Percentiles rank a stretch among this genome's conserved stretches.
Conservation (phyloP, 192 early-diverging fungal genomes). For the Kappamyces sp. region DNA sequence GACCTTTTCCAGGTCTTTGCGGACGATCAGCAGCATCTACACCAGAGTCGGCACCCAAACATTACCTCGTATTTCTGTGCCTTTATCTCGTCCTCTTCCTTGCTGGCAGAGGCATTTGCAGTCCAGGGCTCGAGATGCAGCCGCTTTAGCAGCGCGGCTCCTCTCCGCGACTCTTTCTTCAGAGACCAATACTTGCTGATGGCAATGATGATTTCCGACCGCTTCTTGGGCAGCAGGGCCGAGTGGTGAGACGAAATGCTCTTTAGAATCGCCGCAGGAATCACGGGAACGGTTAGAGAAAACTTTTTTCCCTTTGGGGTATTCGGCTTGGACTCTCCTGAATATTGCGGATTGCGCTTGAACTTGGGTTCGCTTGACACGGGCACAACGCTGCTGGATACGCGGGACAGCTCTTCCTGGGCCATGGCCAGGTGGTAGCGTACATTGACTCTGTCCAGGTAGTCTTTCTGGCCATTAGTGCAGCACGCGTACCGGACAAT, state of each 20-base stretch:
- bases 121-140: slow-evolving; percentile 97
- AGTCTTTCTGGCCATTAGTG: slow-evolving; percentile 29
- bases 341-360: neutral
- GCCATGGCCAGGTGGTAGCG: slow-evolving; percentile 17
- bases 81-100: slow-evolving; percentile 73
- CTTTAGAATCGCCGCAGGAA: slow-evolving; percentile 55
- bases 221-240: slow-evolving; percentile 7
- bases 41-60: neutral
- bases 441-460: slow-evolving; percentile 34
- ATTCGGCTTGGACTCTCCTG: neutral
- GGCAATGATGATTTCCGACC: slow-evolving; percentile 43
- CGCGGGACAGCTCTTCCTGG: neutral
- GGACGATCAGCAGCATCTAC: slow-evolving; percentile 20
- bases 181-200: slow-evolving; percentile 93
- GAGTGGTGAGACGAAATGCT: slow-evolving; percentile 33
- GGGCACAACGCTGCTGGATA: neutral
- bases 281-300: slow-evolving; percentile 25
- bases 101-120: slow-evolving; percentile 64
- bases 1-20: slow-evolving; percentile 83
- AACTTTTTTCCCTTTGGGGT: slow-evolving; percentile 1
- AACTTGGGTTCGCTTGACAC: too few species aligned
- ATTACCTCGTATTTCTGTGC: slow-evolving; percentile 56
- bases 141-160: slow-evolving; percentile 90
- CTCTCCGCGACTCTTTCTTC: slow-evolving; percentile 82
- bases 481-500: slow-evolving; percentile 61